These are phyloP conservation scores for Platanthera guangdongensis DNA, from an alignment of 106 monocot genomes.

Conservation along the genomic window DNA sequence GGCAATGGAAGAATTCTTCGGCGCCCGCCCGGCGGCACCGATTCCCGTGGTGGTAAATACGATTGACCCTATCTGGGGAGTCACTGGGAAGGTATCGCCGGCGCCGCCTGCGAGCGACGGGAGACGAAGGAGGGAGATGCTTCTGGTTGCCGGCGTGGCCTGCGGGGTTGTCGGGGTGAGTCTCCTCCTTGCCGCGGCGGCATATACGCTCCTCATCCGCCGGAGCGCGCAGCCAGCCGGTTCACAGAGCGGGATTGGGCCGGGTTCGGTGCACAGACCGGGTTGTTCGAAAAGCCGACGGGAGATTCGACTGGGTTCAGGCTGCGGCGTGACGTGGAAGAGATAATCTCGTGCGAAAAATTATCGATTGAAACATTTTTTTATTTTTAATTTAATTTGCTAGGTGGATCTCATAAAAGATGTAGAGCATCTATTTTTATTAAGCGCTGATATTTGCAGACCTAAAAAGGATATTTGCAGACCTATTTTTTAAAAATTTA, in stretches of 20 bases:
- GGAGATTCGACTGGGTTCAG: neutral
- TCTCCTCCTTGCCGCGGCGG: slow-evolving; percentile 7
- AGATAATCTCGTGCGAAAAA: too few relatives aligned
- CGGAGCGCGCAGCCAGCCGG: neutral
- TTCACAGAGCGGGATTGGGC: neutral
- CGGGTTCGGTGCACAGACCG: neutral
- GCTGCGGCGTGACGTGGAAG: neutral
- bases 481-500: too few relatives aligned
- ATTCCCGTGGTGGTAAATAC: neutral
- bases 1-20: slow-evolving; percentile 16
- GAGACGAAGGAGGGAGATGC: neutral
- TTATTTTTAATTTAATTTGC: too few relatives aligned
- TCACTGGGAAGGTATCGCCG: slow-evolving; percentile 1
- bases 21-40: neutral
- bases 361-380: too few relatives aligned
- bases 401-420: too few relatives aligned
- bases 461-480: too few relatives aligned
- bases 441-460: too few relatives aligned
- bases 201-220: slow-evolving; percentile 2
- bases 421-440: too few relatives aligned
- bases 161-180: slow-evolving; percentile 12
- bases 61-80: slow-evolving; percentile 9
- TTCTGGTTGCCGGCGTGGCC: slow-evolving; percentile 12
- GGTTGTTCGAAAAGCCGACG: neutral
- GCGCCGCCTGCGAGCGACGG: neutral